Percentiles rank a stretch among this genome's conserved stretches.
Conservation (phyloP, 176 grass and related monocot genomes). For the Oryza meridionalis region DNA sequence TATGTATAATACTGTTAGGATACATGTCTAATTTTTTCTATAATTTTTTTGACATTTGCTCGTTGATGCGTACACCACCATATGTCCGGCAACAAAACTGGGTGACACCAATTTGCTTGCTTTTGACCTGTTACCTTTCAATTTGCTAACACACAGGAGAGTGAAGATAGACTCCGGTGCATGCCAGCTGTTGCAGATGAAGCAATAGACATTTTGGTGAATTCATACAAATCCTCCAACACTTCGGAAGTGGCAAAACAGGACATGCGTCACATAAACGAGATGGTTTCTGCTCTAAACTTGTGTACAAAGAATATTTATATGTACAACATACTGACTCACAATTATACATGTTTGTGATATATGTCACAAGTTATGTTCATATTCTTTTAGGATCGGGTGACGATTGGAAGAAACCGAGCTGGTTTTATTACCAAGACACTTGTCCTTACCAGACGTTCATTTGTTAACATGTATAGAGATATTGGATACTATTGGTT, state of each 20-base stretch:
- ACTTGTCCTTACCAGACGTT: slow-evolving; percentile 51
- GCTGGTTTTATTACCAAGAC: slow-evolving; percentile 50
- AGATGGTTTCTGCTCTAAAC: slow-evolving; percentile 17
- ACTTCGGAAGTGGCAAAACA: background rate
- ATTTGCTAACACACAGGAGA: slow-evolving; percentile 15
- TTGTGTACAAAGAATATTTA: no score
- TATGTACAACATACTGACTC: no score
- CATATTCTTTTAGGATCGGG: slow-evolving; percentile 18
- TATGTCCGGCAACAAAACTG: no score
- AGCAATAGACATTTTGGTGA: slow-evolving; percentile 44
- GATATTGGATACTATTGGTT: slow-evolving; percentile 63
- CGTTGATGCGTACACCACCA: no score
- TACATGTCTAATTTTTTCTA: no score
- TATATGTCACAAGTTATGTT: no score
- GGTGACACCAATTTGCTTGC: no score
- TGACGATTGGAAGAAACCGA: slow-evolving; percentile 14
- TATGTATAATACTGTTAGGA: no score
- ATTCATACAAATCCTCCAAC: slow-evolving; percentile 30
- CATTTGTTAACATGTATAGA: slow-evolving; percentile 61
- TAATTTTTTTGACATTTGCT: no score
- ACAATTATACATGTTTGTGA: no score
- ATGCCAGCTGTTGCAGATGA: slow-evolving; percentile 23
- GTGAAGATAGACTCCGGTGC: background rate
- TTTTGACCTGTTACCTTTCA: background rate
- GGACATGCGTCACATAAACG: slow-evolving; percentile 32